These are phyloP conservation scores for Ceratobasidium theobromae DNA, from an alignment of 1,284 basidiomycete genomes.

Conservation along the genomic window DNA sequence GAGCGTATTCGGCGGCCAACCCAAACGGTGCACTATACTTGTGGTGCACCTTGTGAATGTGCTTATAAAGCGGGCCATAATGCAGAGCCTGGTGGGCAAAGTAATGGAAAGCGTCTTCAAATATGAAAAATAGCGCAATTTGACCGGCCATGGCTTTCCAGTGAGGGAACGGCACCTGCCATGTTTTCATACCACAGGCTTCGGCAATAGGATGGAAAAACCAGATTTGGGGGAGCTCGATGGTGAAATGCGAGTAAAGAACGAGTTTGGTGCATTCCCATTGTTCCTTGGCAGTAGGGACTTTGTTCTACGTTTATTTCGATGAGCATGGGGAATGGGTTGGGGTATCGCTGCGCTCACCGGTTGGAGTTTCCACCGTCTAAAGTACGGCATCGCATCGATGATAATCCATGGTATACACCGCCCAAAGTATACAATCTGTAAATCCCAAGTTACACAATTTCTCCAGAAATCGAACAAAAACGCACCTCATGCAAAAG, in stretches of 20 bases:
- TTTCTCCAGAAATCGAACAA: background rate
- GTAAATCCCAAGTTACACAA: background rate
- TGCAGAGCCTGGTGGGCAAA: conserved; percentile 89
- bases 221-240: conserved; percentile 95
- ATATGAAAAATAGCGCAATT: conserved; percentile 88
- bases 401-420: conserved; percentile 95
- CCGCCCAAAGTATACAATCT: conserved; percentile 97
- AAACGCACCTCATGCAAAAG: conserved; percentile 83
- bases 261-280: conserved; percentile 97
- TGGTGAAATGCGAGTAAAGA: conserved; percentile 92
- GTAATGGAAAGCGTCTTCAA: conserved; percentile 94
- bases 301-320: no score
- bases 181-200: conserved; percentile 85
- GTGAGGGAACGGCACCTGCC: conserved; percentile 88
- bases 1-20: conserved; percentile 95
- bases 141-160: conserved; percentile 73
- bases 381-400: conserved; percentile 91
- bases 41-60: conserved; percentile 98
- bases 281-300: conserved; percentile 79
- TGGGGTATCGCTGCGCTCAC: conserved; percentile 39
- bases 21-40: conserved; percentile 97
- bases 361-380: conserved; percentile 92
- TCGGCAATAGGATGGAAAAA: conserved; percentile 95
- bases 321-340: no score
- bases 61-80: conserved; percentile 88